A percentile compares a stretch with the other conserved stretches of the same genome.
Evolutionary conservation across 1,139 yeast genomes (phyloP).

Genomic region (Lodderomyces parapsilosis): DNA sequence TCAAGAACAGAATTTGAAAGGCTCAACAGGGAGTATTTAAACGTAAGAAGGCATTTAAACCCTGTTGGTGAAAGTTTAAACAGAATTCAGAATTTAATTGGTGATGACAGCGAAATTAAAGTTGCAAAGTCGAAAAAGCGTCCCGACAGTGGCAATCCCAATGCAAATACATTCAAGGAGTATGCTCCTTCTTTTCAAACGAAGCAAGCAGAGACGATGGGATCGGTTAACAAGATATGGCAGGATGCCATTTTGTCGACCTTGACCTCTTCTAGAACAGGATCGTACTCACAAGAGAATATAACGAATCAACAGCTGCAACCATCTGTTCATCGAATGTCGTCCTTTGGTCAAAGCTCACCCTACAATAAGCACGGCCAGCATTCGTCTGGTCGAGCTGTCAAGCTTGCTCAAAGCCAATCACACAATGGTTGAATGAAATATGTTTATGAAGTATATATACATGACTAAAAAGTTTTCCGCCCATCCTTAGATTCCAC

Average conservation of each 20-base stretch:
- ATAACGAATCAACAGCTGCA: slow-evolving; percentile 1
- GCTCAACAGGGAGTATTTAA: slow-evolving; percentile 69
- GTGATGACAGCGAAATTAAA: slow-evolving; percentile 21
- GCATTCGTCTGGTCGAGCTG: slow-evolving; percentile 40
- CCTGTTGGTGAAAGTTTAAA: slow-evolving; percentile 66
- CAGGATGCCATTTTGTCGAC: slow-evolving; percentile 38
- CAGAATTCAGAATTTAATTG: slow-evolving; percentile 32
- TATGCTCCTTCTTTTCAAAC: slow-evolving; percentile 33
- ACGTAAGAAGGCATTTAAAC: slow-evolving; percentile 64
- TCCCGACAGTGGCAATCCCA: slow-evolving; percentile 11
- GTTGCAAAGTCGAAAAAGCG: slow-evolving; percentile 20
- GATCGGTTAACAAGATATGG: slow-evolving; percentile 36
- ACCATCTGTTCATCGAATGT: slow-evolving; percentile 26
- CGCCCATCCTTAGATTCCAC: too few species aligned
- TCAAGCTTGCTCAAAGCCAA: slow-evolving; percentile 26
- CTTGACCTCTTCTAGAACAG: slow-evolving; percentile 11
- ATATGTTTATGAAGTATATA: slow-evolving; percentile 4
- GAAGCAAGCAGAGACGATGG: slow-evolving; percentile 29
- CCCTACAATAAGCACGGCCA: slow-evolving; percentile 23
- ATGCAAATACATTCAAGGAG: slow-evolving; percentile 36
- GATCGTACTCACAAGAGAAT: slow-evolving; percentile 1
- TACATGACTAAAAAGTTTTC: slow-evolving; percentile 9
- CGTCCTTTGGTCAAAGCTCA: slow-evolving; percentile 23
- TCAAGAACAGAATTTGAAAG: slow-evolving; percentile 75
- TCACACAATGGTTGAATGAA: background rate